Evolutionary conservation across 805 yeast species (phyloP).

Genomic region (Candida cerambycidarum): DNA sequence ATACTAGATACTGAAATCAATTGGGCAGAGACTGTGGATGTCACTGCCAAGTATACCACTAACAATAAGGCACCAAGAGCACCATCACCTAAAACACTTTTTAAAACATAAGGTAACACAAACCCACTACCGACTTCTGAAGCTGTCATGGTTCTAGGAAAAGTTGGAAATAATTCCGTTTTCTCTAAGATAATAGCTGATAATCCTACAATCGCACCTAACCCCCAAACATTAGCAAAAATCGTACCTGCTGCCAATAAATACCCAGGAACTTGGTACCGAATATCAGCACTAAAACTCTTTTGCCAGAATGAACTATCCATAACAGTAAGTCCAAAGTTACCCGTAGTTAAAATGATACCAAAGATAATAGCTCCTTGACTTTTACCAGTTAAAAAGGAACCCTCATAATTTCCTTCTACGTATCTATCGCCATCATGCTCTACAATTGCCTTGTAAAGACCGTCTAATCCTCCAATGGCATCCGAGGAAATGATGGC

Average conservation of each 20-base stretch:
- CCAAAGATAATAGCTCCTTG: constrained; percentile 36
- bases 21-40: constrained; percentile 43
- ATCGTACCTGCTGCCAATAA: constrained; percentile 32
- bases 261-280: constrained; percentile 39
- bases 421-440: constrained; percentile 22
- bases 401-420: constrained; percentile 34
- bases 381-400: constrained; percentile 36
- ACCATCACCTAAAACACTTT: constrained; percentile 31
- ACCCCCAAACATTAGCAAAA: constrained; percentile 34
- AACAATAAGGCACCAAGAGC: constrained; percentile 33
- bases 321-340: constrained; percentile 37
- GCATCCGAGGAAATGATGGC: constrained; percentile 23
- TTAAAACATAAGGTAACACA: constrained; percentile 29
- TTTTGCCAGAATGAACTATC: constrained; percentile 45
- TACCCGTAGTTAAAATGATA: constrained; percentile 34
- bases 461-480: constrained; percentile 28
- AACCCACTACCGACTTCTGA: constrained; percentile 30
- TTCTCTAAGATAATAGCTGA: constrained; percentile 29
- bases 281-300: constrained; percentile 34
- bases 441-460: constrained; percentile 23
- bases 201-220: constrained; percentile 37
- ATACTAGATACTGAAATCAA: constrained; percentile 41
- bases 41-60: constrained; percentile 38
- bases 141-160: constrained; percentile 29
- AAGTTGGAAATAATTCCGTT: constrained; percentile 28